Percentiles rank a stretch among this genome's conserved stretches.
These are phyloP conservation scores for Candida xiaguanensis DNA, from an alignment of 805 yeast species.

Conservation along the genomic window DNA sequence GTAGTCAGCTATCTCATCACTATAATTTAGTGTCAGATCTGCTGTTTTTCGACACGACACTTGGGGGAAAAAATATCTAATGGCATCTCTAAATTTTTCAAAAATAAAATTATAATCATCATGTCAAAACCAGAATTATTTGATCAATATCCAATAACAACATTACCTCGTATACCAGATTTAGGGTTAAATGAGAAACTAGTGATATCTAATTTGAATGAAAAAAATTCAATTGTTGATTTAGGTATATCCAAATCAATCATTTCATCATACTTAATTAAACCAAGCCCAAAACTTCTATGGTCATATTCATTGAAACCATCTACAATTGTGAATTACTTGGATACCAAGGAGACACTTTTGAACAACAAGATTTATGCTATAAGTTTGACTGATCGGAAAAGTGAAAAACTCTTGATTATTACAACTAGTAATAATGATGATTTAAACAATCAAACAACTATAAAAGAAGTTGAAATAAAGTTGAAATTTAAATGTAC, in stretches of 20 bases:
- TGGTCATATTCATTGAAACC: constrained; percentile 57
- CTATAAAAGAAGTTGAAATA: constrained; percentile 9
- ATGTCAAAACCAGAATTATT: constrained; percentile 17
- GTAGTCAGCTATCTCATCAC: too few relatives aligned
- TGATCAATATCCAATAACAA: constrained; percentile 29
- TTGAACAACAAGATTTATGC: constrained; percentile 22
- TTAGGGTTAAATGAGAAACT: constrained; percentile 20
- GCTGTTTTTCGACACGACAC: too few relatives aligned
- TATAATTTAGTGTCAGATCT: too few relatives aligned
- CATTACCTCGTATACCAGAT: constrained; percentile 33
- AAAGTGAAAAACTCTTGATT: constrained; percentile 21
- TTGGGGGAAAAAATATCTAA: too few relatives aligned
- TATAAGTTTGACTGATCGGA: constrained; percentile 40
- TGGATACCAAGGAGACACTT: constrained; percentile 26
- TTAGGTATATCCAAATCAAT: constrained; percentile 53
- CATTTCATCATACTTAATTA: constrained; percentile 47
- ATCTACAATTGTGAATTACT: constrained; percentile 36
- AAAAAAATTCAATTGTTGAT: constrained; percentile 37
- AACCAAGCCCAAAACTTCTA: constrained; percentile 54
- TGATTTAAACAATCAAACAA: constrained; percentile 5
- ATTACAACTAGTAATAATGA: constrained; percentile 16
- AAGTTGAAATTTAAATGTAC: constrained; percentile 12
- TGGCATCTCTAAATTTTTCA: too few relatives aligned
- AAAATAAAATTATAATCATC: too few relatives aligned
- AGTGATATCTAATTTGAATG: constrained; percentile 17